Conservation (phyloP, 2,329 filamentous ascomycete genomes). For the Alternaria panax region DNA sequence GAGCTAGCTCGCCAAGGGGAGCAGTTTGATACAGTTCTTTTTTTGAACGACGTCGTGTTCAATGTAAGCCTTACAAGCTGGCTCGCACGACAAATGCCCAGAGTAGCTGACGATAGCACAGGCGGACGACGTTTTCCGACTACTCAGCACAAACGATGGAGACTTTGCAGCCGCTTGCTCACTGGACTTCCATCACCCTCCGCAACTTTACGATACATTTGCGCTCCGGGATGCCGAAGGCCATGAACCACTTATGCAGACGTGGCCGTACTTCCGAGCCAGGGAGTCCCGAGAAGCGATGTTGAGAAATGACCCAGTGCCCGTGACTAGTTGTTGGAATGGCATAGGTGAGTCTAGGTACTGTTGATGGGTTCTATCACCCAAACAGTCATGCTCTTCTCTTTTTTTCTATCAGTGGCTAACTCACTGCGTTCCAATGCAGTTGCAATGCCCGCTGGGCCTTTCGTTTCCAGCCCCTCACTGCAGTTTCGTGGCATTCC, state of each 20-base stretch:
- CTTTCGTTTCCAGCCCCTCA: slow-evolving; percentile 17
- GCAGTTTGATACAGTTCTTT: not conserved
- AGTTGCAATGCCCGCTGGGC: not conserved
- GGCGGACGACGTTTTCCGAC: slow-evolving; percentile 62
- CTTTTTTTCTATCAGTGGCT: not conserved
- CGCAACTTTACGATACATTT: slow-evolving; percentile 67
- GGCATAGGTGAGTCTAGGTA: slow-evolving; percentile 55
- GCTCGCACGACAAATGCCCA: not conserved
- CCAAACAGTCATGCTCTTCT: not conserved
- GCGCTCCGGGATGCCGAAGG: slow-evolving; percentile 64
- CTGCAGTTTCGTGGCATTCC: slow-evolving; percentile 68
- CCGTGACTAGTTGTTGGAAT: slow-evolving; percentile 71
- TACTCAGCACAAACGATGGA: slow-evolving; percentile 56
- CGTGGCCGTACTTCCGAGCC: slow-evolving; percentile 66
- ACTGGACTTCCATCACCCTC: slow-evolving; percentile 64
- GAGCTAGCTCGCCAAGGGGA: slow-evolving; percentile 51
- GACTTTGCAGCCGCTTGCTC: slow-evolving; percentile 55
- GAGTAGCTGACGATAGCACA: slow-evolving; percentile 30
- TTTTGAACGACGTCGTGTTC: not conserved
- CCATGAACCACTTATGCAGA: slow-evolving; percentile 58
- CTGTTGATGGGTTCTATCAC: not conserved
- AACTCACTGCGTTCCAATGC: not conserved
- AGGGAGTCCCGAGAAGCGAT: slow-evolving; percentile 58
- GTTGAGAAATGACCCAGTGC: slow-evolving; percentile 55
- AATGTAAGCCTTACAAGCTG: not conserved